Conservation (phyloP, 495 filamentous ascomycete genomes). For the Aspergillus nidulans region DNA sequence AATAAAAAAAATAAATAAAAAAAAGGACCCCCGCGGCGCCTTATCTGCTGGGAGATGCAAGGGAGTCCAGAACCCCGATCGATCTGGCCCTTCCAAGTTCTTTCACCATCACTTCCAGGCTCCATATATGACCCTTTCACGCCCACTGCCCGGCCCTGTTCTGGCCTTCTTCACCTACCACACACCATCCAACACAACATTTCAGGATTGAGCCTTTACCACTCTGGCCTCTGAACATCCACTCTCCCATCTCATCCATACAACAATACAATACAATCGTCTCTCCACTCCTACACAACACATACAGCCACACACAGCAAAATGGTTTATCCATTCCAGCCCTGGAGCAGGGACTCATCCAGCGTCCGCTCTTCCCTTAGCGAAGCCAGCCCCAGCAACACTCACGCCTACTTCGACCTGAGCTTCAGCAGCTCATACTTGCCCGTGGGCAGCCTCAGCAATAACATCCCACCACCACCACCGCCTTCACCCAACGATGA, state of each 20-base stretch:
- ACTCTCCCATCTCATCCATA: neutral
- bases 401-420: conserved; percentile 35
- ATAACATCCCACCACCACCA: conserved; percentile 18
- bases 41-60: conserved; percentile 28
- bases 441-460: conserved; percentile 22
- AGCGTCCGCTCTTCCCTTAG: conserved; percentile 22
- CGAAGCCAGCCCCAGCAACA: conserved; percentile 26
- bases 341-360: conserved; percentile 21
- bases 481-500: conserved; percentile 37
- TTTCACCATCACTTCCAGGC: neutral
- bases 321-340: conserved; percentile 21
- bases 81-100: conserved; percentile 17
- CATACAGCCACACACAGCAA: neutral
- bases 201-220: neutral
- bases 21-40: conserved; percentile 22
- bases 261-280: neutral
- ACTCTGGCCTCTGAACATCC: neutral
- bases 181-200: conserved; percentile 8
- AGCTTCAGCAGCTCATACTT: conserved; percentile 37
- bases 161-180: neutral
- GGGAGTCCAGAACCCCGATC: conserved; percentile 26
- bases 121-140: conserved; percentile 13
- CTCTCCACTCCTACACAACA: neutral
- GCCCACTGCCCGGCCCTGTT: conserved; percentile 12
- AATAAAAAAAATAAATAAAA: conserved; percentile 10